Evolutionary conservation across 2,329 filamentous ascomycete genomes (phyloP).

Genomic region (Plectosphaerella cucumerina): DNA sequence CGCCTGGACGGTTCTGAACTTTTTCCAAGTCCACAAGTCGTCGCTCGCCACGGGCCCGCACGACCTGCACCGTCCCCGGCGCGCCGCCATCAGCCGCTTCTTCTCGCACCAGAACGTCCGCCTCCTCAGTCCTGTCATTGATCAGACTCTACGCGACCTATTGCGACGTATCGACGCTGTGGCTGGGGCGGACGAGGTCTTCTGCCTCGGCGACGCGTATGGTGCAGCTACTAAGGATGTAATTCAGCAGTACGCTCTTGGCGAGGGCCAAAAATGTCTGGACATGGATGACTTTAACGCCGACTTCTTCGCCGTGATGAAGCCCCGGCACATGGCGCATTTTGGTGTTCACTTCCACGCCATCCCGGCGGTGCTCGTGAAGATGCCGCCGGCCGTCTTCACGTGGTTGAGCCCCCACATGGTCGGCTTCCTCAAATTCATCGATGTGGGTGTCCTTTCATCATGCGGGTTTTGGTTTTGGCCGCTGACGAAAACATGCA

Average conservation of each 20-base stretch:
- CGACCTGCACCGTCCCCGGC: slow-evolving; percentile 25
- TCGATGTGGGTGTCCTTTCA: not conserved
- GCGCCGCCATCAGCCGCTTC: slow-evolving; percentile 23
- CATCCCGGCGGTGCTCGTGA: slow-evolving; percentile 14
- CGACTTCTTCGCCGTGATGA: slow-evolving; percentile 18
- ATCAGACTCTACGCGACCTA: slow-evolving; percentile 28
- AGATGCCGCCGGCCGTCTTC: slow-evolving; percentile 16
- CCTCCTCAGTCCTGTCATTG: slow-evolving; percentile 31
- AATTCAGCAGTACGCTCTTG: slow-evolving; percentile 3
- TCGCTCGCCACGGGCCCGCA: slow-evolving; percentile 25
- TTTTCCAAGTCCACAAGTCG: not conserved
- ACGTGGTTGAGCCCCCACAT: slow-evolving; percentile 10
- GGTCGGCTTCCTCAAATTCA: not conserved
- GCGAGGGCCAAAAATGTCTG: slow-evolving; percentile 19
- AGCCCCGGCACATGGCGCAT: slow-evolving; percentile 12
- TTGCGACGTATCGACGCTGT: not conserved
- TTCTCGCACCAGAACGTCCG: slow-evolving; percentile 29
- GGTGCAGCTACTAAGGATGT: not conserved
- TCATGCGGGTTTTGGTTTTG: not conserved
- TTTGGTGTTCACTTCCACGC: slow-evolving; percentile 16
- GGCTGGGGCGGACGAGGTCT: not conserved
- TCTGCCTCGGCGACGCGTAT: not conserved
- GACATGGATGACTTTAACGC: slow-evolving; percentile 23
- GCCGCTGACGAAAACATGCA: slow-evolving; percentile 4
- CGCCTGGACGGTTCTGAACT: not conserved